Evolutionary conservation across 164 flowering plant species (phyloP).

Genomic region (Umbellularia californica): DNA sequence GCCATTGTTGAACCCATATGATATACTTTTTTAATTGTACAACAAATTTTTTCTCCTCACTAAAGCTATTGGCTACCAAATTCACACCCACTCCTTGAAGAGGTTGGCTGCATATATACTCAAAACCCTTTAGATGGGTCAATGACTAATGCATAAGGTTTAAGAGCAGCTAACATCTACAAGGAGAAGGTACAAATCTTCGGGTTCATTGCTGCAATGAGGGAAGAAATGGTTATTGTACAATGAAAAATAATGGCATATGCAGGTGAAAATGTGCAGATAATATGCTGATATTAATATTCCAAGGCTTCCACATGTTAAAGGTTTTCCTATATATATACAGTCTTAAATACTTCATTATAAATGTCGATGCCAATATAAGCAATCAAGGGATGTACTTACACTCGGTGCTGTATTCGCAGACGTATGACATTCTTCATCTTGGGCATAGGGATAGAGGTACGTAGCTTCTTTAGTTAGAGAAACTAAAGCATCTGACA

Average conservation of each 20-base stretch:
- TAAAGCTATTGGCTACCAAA: constrained; percentile 87
- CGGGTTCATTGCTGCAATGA: constrained; percentile 76
- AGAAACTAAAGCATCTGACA: constrained; percentile 68
- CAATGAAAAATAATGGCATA: neutral
- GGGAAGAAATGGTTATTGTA: constrained; percentile 14
- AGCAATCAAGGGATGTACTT: constrained; percentile 5
- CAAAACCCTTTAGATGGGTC: constrained; percentile 34
- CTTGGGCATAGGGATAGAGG: constrained; percentile 52
- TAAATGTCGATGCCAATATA: neutral
- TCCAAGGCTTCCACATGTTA: neutral
- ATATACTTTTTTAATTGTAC: neutral
- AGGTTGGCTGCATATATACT: too few relatives aligned
- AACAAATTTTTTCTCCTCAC: constrained; percentile 12
- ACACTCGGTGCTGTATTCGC: constrained; percentile 62
- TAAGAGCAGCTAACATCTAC: too few relatives aligned
- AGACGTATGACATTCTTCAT: constrained; percentile 45
- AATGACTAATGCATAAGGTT: too few relatives aligned
- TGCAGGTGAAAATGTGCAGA: neutral
- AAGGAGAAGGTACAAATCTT: too few relatives aligned
- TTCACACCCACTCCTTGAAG: too few relatives aligned
- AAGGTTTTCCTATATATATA: neutral
- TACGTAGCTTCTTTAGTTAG: constrained; percentile 43
- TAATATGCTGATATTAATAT: neutral
- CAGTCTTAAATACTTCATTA: neutral
- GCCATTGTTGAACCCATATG: neutral